Conservation (phyloP, 352 stramenopile species). For the Halophytophthora batemanensis region DNA sequence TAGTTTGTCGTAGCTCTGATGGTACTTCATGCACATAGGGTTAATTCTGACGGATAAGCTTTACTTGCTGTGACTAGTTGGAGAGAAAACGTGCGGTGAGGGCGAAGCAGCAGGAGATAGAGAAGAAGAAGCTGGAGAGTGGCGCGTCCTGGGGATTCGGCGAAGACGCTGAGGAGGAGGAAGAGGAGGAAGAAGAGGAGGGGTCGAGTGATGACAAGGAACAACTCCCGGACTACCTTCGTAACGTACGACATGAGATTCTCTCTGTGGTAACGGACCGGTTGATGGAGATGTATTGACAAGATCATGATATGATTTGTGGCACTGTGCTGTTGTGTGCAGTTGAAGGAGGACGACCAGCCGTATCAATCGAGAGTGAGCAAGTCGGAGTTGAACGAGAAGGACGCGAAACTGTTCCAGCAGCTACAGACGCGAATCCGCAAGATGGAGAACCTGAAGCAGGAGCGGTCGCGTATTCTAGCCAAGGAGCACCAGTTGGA, state of each 20-base stretch:
- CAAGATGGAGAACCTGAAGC: slow-evolving; percentile 82
- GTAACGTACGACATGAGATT: slow-evolving; percentile 34
- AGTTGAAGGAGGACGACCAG: slow-evolving; percentile 51
- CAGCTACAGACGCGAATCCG: slow-evolving; percentile 73
- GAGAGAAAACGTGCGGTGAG: slow-evolving; percentile 14
- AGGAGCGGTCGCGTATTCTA: slow-evolving; percentile 60
- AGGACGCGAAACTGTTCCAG: slow-evolving; percentile 77
- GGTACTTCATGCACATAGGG: too few species aligned
- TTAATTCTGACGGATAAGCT: too few species aligned
- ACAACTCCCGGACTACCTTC: slow-evolving; percentile 70
- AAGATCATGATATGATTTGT: slow-evolving; percentile 1
- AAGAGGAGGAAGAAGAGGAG: slow-evolving; percentile 38
- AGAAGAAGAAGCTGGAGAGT: slow-evolving; percentile 21
- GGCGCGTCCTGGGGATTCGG: slow-evolving; percentile 80
- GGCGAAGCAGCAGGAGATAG: slow-evolving; percentile 16
- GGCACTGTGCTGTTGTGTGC: slow-evolving; percentile 4
- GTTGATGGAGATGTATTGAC: neutral
- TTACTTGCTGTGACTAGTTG: neutral
- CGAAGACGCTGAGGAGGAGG: slow-evolving; percentile 75
- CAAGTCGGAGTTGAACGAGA: slow-evolving; percentile 43
- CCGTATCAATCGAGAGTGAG: slow-evolving; percentile 56
- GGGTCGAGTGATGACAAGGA: slow-evolving; percentile 20
- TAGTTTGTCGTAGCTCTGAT: neutral
- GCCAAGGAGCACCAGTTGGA: slow-evolving; percentile 69
- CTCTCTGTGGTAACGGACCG: neutral